phyloP scores from a whole-genome alignment of 1,139 yeast species.

The Candida sp. region DNA sequence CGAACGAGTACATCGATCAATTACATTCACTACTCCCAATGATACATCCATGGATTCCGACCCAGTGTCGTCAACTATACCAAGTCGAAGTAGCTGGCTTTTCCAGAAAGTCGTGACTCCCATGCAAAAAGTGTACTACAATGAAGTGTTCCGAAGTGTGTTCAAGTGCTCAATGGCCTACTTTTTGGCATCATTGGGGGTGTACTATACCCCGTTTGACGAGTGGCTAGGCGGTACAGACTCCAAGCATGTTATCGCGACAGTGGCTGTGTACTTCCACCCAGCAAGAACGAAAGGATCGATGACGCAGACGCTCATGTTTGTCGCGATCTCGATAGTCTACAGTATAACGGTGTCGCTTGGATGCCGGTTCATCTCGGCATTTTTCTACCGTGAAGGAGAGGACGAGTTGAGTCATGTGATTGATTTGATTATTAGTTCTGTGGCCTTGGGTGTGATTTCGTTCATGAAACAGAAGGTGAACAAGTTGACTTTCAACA shows the following conservation, averaged over 20 bases:
- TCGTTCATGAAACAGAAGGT: conserved; percentile 74
- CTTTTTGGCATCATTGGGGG: conserved; percentile 73
- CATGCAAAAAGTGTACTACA: conserved; percentile 14
- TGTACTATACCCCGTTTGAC: conserved; percentile 66
- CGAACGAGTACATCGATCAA: conserved; percentile 38
- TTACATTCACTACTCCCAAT: conserved; percentile 16
- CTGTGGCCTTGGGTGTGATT: conserved; percentile 62
- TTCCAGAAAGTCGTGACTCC: conserved; percentile 1
- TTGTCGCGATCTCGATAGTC: conserved; percentile 57
- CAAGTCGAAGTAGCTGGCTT: not conserved
- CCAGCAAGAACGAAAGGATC: conserved; percentile 82
- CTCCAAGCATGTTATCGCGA: conserved; percentile 82
- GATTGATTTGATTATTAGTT: conserved; percentile 60
- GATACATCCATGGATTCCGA: not conserved
- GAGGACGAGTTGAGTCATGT: conserved; percentile 55
- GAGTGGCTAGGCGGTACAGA: conserved; percentile 65
- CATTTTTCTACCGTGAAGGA: conserved; percentile 49
- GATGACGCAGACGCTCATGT: conserved; percentile 75
- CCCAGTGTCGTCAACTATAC: not conserved
- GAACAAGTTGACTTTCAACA: conserved; percentile 72
- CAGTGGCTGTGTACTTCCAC: conserved; percentile 85
- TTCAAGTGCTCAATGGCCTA: conserved; percentile 76
- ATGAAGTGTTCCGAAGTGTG: conserved; percentile 35
- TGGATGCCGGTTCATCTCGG: conserved; percentile 56
- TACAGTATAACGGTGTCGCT: conserved; percentile 63